Conservation (phyloP, 306 rosid species). For the Dalbergia cultrata region DNA sequence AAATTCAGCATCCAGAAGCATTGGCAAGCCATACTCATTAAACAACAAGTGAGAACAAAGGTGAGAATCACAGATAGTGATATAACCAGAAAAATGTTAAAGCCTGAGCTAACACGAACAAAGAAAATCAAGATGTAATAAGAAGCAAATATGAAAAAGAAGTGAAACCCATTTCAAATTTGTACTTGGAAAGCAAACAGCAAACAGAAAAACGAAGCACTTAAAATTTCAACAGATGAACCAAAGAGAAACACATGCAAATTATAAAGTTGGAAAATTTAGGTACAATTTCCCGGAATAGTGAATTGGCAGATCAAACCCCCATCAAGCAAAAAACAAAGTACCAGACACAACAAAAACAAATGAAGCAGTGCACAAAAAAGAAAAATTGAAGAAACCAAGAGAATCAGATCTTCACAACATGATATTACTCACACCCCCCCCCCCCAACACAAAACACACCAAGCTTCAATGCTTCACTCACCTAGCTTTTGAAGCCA, state of each 20-base stretch:
- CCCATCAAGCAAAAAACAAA: slow-evolving; percentile 27
- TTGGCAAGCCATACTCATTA: slow-evolving; percentile 23
- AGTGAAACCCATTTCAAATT: slow-evolving; percentile 40
- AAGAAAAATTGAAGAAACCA: slow-evolving; percentile 36
- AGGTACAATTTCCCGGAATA: not conserved
- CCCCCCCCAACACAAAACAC: not conserved
- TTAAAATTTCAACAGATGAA: slow-evolving; percentile 9
- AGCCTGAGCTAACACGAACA: not conserved
- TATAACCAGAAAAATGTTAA: slow-evolving; percentile 36
- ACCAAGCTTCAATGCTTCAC: slow-evolving; percentile 12
- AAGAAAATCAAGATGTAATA: slow-evolving; percentile 11
- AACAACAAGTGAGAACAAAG: slow-evolving; percentile 9
- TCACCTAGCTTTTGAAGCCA: slow-evolving; percentile 91
- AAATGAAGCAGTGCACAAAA: slow-evolving; percentile 8
- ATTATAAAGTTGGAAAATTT: not conserved
- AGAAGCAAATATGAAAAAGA: slow-evolving; percentile 17
- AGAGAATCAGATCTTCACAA: slow-evolving; percentile 63
- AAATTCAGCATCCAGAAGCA: slow-evolving; percentile 32
- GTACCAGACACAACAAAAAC: not conserved
- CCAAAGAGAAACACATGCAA: not conserved
- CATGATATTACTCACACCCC: not conserved
- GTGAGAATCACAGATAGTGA: slow-evolving; percentile 14
- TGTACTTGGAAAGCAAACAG: not conserved
- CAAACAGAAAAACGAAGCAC: not conserved
- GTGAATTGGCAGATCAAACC: slow-evolving; percentile 58